phyloP scores from a whole-genome alignment of 2,329 filamentous ascomycete species.

The Macroventuria anomochaeta region DNA sequence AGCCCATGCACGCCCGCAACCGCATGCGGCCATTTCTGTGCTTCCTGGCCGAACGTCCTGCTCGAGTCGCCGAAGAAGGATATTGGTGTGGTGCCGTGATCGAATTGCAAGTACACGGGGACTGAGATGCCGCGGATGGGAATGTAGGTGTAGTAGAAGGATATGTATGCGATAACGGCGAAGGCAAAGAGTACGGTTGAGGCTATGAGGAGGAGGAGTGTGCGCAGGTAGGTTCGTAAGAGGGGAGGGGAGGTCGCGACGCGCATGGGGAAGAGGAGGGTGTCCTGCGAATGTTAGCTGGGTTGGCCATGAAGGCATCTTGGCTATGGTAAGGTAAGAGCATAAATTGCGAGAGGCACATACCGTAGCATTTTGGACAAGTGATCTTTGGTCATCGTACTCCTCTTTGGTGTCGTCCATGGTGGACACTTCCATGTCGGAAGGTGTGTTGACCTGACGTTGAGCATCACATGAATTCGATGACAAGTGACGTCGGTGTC shows the following conservation, averaged over 20 bases:
- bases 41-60: slow-evolving; percentile 4
- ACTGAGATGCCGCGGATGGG: slow-evolving; percentile 68
- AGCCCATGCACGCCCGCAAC: slow-evolving; percentile 52
- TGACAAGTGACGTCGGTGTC: slow-evolving; percentile 37
- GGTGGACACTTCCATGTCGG: slow-evolving; percentile 2
- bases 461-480: slow-evolving; percentile 34
- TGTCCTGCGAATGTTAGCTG: slow-evolving; percentile 52
- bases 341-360: neutral
- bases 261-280: slow-evolving; percentile 61
- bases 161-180: slow-evolving; percentile 66
- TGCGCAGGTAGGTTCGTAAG: slow-evolving; percentile 69
- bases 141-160: slow-evolving; percentile 74
- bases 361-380: slow-evolving; percentile 35
- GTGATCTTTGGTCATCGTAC: slow-evolving; percentile 12
- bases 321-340: too few relatives aligned
- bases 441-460: slow-evolving; percentile 14
- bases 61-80: slow-evolving; percentile 7
- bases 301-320: too few relatives aligned
- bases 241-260: slow-evolving; percentile 66
- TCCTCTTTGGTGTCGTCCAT: slow-evolving; percentile 38
- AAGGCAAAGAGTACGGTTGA: slow-evolving; percentile 63
- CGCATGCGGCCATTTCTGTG: slow-evolving; percentile 58
- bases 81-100: slow-evolving; percentile 39
- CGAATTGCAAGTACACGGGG: slow-evolving; percentile 71
- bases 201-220: slow-evolving; percentile 60